Conservation (phyloP, 768 basidiomycete genomes). For the Kwoniella botswanensis region DNA sequence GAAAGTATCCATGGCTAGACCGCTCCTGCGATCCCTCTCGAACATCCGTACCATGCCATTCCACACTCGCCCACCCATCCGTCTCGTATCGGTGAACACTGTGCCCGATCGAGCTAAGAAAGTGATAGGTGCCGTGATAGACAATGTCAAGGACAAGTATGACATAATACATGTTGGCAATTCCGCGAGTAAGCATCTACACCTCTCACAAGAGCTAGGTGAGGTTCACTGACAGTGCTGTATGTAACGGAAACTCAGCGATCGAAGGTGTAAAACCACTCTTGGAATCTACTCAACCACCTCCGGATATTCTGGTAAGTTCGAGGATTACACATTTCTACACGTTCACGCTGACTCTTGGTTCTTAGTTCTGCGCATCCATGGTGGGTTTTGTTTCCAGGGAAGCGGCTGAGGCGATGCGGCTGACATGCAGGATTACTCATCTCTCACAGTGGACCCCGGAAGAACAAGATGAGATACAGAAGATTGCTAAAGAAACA, state of each 20-base stretch:
- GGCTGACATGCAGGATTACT: background rate
- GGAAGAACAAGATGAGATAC: slow-evolving; percentile 51
- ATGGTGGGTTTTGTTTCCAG: slow-evolving; percentile 33
- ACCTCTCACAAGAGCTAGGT: background rate
- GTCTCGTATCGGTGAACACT: slow-evolving; percentile 54
- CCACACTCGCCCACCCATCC: slow-evolving; percentile 27
- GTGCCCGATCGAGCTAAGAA: slow-evolving; percentile 53
- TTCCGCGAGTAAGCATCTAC: slow-evolving; percentile 30
- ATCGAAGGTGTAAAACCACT: slow-evolving; percentile 53
- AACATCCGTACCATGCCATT: slow-evolving; percentile 17
- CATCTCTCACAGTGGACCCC: slow-evolving; percentile 47
- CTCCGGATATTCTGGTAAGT: slow-evolving; percentile 48
- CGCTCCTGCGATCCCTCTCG: background rate
- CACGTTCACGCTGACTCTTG: background rate
- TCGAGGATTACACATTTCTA: background rate
- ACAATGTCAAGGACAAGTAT: slow-evolving; percentile 49
- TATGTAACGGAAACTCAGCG: slow-evolving; percentile 24
- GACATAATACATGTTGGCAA: slow-evolving; percentile 53
- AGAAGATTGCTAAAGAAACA: slow-evolving; percentile 45
- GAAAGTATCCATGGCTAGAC: background rate
- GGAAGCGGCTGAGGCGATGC: background rate
- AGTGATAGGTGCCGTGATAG: slow-evolving; percentile 50
- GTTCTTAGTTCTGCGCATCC: slow-evolving; percentile 42
- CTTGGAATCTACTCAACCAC: slow-evolving; percentile 41
- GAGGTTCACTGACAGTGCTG: background rate